Evolutionary conservation across 768 basidiomycete genomes (phyloP).

Genomic region (Amanita exitialis): DNA sequence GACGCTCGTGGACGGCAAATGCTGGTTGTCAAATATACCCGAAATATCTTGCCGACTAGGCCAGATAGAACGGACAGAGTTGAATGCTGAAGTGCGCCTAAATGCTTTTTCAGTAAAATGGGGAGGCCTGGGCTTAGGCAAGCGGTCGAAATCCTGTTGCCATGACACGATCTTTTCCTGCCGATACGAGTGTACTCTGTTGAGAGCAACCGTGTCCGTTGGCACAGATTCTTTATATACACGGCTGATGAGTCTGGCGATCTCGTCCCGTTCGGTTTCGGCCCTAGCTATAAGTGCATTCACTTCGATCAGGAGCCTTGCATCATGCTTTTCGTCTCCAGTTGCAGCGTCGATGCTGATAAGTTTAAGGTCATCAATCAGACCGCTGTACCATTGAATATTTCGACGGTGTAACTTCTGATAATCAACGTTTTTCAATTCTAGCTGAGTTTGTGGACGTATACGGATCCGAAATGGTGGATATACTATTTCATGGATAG

Average conservation of each 20-base stretch:
- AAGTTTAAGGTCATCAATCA: constrained; percentile 67
- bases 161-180: constrained; percentile 96
- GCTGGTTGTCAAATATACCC: constrained; percentile 41
- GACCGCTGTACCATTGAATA: constrained; percentile 59
- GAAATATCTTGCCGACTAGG: constrained; percentile 48
- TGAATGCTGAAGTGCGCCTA: constrained; percentile 54
- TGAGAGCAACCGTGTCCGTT: constrained; percentile 81
- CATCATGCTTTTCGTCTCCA: constrained; percentile 66
- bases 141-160: constrained; percentile 85
- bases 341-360: constrained; percentile 74
- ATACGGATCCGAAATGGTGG: constrained; percentile 84
- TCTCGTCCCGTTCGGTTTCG: constrained; percentile 65
- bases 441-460: constrained; percentile 77
- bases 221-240: constrained; percentile 76
- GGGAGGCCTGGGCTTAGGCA: constrained; percentile 60
- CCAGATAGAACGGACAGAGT: constrained; percentile 66
- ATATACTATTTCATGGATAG: constrained; percentile 78
- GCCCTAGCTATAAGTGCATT: constrained; percentile 62
- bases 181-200: constrained; percentile 73
- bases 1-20: constrained; percentile 52
- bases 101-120: constrained; percentile 37
- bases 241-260: constrained; percentile 60
- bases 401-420: constrained; percentile 66
- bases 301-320: constrained; percentile 49
- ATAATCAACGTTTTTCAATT: constrained; percentile 90